These are phyloP conservation scores for Aspergillus heteromorphus DNA, from an alignment of 495 filamentous ascomycete species.

Conservation along the genomic window DNA sequence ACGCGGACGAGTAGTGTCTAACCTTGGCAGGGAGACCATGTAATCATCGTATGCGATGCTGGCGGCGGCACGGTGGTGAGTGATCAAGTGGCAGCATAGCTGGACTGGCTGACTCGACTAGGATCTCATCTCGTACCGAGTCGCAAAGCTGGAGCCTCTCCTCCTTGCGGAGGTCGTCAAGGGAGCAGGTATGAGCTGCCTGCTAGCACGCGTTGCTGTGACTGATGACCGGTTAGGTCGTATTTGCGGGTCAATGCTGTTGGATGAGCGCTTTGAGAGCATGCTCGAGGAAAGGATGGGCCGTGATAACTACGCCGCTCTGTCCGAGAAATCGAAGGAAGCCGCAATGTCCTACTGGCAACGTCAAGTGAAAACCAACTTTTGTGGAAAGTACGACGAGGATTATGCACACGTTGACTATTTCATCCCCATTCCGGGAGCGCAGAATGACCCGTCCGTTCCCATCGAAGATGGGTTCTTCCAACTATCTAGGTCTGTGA, in stretches of 20 bases:
- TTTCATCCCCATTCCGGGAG: slow-evolving; percentile 19
- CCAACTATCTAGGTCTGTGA: slow-evolving; percentile 15
- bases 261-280: slow-evolving; percentile 46
- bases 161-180: slow-evolving; percentile 15
- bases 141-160: slow-evolving; percentile 10
- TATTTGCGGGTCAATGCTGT: slow-evolving; percentile 51
- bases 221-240: slow-evolving; percentile 26
- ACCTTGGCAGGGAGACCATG: slow-evolving; percentile 29
- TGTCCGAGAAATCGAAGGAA: slow-evolving; percentile 10
- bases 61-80: slow-evolving; percentile 57
- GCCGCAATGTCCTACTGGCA: slow-evolving; percentile 18
- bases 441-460: slow-evolving; percentile 7
- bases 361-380: slow-evolving; percentile 20
- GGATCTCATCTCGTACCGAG: slow-evolving; percentile 40
- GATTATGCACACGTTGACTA: slow-evolving; percentile 12
- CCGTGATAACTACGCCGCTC: not conserved
- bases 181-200: slow-evolving; percentile 25
- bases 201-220: too few species aligned
- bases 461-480: slow-evolving; percentile 15
- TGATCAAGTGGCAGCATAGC: not conserved
- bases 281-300: slow-evolving; percentile 34
- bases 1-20: not conserved
- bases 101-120: slow-evolving; percentile 19
- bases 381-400: slow-evolving; percentile 1
- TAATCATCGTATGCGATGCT: slow-evolving; percentile 52